These are phyloP conservation scores for Dactylorhiza incarnata DNA, from an alignment of 106 monocot species.

Conservation along the genomic window DNA sequence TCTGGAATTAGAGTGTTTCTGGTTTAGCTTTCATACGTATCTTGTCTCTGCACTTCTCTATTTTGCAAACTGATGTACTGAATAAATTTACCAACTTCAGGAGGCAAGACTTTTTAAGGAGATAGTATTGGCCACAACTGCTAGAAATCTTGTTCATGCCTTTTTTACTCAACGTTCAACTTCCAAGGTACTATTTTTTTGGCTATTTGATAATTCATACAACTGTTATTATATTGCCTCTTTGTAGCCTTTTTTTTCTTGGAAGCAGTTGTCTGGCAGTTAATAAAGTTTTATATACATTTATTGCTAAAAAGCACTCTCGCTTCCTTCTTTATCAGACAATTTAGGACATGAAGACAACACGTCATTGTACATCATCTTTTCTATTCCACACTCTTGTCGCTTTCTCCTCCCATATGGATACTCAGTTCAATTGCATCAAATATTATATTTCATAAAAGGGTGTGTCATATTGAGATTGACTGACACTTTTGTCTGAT, in stretches of 20 bases:
- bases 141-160: constrained; percentile 71
- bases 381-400: no score
- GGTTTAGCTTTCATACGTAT: not conserved
- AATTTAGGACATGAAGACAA: no score
- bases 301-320: no score
- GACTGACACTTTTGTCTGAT: no score
- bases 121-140: constrained; percentile 55
- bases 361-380: no score
- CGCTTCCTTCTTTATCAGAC: no score
- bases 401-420: no score
- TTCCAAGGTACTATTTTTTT: constrained; percentile 63
- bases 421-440: no score
- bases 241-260: not conserved
- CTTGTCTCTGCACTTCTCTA: not conserved
- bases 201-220: not conserved
- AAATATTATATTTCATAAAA: no score
- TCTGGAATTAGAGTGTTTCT: not conserved
- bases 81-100: constrained; percentile 39
- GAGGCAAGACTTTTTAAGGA: constrained; percentile 74
- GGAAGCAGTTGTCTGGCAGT: not conserved
- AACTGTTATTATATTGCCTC: not conserved
- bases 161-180: constrained; percentile 84
- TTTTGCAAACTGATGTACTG: constrained; percentile 3
- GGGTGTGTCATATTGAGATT: no score
- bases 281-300: not conserved